Evolutionary conservation across 306 rosid species (phyloP), one percentile per base, ranked within the genome.

Genomic region (Glycine latifolia): DNA sequence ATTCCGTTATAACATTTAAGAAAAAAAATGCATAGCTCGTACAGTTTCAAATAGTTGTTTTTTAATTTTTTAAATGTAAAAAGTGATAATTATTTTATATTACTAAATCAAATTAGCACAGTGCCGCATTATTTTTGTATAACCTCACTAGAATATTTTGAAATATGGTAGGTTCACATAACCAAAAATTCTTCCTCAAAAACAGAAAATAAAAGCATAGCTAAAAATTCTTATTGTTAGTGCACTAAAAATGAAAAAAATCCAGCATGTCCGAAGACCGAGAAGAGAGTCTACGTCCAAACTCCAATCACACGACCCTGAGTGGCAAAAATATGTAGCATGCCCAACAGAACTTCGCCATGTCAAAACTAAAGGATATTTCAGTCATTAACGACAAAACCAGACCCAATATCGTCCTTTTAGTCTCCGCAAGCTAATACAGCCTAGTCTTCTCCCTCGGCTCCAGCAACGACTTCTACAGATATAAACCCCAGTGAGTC

Each of bases 381-480:
- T 26, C 17, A 26, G 83, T 85, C 86, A 77, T 73, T 4, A 7
- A 10, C 0, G 0, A 2, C 26, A 46, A 72, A 14, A 0, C 10
- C 1, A 55, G 77, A 63, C 80, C 81, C 81, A 56, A 6, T 33
- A 9, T 9, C 0, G 88, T 72, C 83, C 46, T 85, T 61, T 78
- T 20, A 2, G 0, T 2, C 1, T 2, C 59, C 50, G 37, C 78
- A 80, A 2, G 46, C 54, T 5, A 41, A 56, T 73, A 49, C 59
- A 50, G 44, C 67, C 14, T 50, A 14, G 72, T 71, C 76, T 63
- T 50, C 65, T 4, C 54, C 80, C 5, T 63, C 10, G 41, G 44
- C 52, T 33, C 77, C 54, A 5, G 4, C 84, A 79, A 67, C 78
- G 78, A 75, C 84, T 84, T 79, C 35, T 20, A 48, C 90, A 48